phyloP scores from a whole-genome alignment of 345 rosid species.

The Hirschfeldia incana region DNA sequence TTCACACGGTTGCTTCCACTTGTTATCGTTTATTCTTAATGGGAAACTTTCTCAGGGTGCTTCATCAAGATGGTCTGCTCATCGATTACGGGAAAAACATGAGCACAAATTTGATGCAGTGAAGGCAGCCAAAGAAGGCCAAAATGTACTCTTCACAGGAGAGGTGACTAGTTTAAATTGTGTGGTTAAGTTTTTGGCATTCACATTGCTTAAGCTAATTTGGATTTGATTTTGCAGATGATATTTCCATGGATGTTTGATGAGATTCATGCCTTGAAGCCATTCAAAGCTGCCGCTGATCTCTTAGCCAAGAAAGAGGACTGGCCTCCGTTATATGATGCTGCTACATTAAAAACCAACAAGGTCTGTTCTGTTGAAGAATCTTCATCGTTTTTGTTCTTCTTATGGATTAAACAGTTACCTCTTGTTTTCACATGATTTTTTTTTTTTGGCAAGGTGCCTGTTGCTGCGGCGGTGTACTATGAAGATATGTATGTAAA shows the following conservation, averaged over 20 bases:
- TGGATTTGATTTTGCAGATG: slow-evolving; percentile 51
- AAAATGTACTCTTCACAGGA: slow-evolving; percentile 76
- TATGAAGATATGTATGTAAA: slow-evolving; percentile 87
- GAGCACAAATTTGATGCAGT: slow-evolving; percentile 68
- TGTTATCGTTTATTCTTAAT: background rate
- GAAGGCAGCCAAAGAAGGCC: slow-evolving; percentile 62
- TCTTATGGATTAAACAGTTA: background rate
- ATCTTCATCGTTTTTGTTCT: background rate
- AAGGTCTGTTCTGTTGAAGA: slow-evolving; percentile 46
- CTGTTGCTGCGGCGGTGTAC: slow-evolving; percentile 88
- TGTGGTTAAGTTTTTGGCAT: background rate
- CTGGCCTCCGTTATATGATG: slow-evolving; percentile 76
- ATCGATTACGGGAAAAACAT: slow-evolving; percentile 50
- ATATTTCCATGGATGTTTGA: slow-evolving; percentile 91
- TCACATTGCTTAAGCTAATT: background rate
- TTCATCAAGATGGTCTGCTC: slow-evolving; percentile 82
- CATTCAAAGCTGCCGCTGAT: slow-evolving; percentile 48
- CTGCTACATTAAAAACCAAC: slow-evolving; percentile 49
- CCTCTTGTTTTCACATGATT: background rate
- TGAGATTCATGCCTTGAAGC: slow-evolving; percentile 73
- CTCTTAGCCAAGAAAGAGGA: slow-evolving; percentile 77
- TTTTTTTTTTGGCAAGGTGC: slow-evolving; percentile 54
- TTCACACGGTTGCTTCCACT: background rate
- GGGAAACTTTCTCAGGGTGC: slow-evolving; percentile 53
- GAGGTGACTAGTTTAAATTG: slow-evolving; percentile 54